Conservation (phyloP, 805 yeast genomes). For the Blastobotrys mokoenaii region DNA sequence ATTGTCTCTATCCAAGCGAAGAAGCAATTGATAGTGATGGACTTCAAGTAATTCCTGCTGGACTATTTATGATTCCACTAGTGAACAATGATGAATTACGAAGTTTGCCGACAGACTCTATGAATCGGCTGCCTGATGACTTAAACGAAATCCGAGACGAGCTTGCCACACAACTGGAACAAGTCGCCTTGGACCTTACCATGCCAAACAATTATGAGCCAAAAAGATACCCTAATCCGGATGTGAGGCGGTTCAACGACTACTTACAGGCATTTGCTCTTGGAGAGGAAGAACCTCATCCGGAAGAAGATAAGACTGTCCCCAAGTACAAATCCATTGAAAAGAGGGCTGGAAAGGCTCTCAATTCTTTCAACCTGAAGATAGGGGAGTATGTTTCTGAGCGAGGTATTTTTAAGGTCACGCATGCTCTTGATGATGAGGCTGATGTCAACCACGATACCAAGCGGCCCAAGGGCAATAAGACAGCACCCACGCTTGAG, state of each 20-base stretch:
- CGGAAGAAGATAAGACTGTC: conserved; percentile 16
- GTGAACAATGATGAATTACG: conserved; percentile 77
- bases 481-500: not conserved
- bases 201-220: not conserved
- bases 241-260: conserved; percentile 57
- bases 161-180: conserved; percentile 33
- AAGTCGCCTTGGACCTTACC: not conserved
- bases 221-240: conserved; percentile 43
- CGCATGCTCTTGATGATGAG: no score
- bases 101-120: conserved; percentile 39
- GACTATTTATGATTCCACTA: conserved; percentile 56
- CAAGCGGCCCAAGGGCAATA: not conserved
- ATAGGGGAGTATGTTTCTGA: not conserved
- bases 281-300: conserved; percentile 40
- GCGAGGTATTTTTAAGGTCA: no score
- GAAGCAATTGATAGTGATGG: not conserved
- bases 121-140: conserved; percentile 17
- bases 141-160: conserved; percentile 22
- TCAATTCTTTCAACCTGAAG: conserved; percentile 8
- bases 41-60: conserved; percentile 43
- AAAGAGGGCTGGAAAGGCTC: conserved; percentile 16
- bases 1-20: conserved; percentile 45
- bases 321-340: conserved; percentile 23
- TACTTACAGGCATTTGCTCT: conserved; percentile 56
- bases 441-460: not conserved